phyloP scores from a whole-genome alignment of 768 basidiomycete species.

The Tylopilus cervinicoccineus region DNA sequence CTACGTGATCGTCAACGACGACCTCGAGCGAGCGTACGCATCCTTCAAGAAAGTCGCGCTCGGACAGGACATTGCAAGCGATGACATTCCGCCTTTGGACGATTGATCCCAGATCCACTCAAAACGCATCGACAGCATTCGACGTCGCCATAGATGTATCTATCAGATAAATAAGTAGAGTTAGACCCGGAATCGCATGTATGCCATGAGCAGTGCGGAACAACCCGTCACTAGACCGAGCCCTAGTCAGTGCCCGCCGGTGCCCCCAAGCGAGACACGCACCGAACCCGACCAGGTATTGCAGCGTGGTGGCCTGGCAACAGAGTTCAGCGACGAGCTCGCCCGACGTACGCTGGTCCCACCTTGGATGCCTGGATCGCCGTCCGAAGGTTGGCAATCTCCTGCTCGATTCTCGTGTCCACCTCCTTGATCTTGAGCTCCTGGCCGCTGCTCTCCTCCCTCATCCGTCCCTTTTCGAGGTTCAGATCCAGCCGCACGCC shows the following conservation, averaged over 20 bases:
- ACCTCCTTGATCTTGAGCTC: conserved; percentile 98
- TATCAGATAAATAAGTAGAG: not conserved
- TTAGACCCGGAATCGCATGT: conserved; percentile 62
- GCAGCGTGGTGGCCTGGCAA: conserved; percentile 71
- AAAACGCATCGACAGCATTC: not conserved
- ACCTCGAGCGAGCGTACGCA: conserved; percentile 76
- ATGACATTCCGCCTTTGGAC: conserved; percentile 63
- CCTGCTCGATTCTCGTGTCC: conserved; percentile 94
- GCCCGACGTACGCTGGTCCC: conserved; percentile 1
- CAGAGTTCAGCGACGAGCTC: conserved; percentile 1
- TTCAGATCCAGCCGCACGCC: conserved; percentile 94
- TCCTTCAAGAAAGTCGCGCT: conserved; percentile 75
- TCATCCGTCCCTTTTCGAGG: conserved; percentile 91
- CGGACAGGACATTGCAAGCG: conserved; percentile 58
- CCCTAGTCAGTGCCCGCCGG: conserved; percentile 5
- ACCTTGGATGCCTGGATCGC: conserved; percentile 85
- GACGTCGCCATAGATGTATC: not conserved
- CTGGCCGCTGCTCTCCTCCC: conserved; percentile 88
- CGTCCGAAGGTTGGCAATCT: conserved; percentile 83
- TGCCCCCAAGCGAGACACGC: conserved; percentile 24
- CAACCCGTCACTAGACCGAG: conserved; percentile 69
- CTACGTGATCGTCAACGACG: conserved; percentile 85
- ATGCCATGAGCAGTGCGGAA: conserved; percentile 84
- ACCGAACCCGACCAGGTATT: conserved; percentile 88
- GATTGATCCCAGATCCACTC: conserved; percentile 34